Conservation (phyloP, 31 red algal species). For the Odonthalia washingtoniensis region DNA sequence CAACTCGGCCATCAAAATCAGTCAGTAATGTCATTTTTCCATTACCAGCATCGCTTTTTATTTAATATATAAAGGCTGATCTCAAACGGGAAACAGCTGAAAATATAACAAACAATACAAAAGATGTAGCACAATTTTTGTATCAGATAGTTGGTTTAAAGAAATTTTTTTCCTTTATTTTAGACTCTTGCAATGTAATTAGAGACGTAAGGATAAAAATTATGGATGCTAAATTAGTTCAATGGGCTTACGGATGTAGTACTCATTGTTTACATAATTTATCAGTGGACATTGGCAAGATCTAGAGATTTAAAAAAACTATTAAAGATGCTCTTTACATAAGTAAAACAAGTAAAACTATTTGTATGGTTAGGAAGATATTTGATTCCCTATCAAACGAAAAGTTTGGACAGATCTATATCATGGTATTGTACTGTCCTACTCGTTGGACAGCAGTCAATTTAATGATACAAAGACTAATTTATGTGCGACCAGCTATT, state of each 20-base stretch:
- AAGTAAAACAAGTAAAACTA: background rate
- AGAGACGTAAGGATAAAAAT: background rate
- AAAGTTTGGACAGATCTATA: background rate
- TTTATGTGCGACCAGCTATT: background rate
- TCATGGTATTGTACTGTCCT: conserved; percentile 10
- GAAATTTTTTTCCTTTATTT: conserved; percentile 37
- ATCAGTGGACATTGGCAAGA: conserved; percentile 34
- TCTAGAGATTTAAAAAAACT: background rate
- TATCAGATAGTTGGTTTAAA: background rate
- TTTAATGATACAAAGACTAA: background rate
- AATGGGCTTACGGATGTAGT: conserved; percentile 41
- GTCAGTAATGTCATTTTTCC: conserved; percentile 29
- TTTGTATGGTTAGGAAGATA: conserved; percentile 5
- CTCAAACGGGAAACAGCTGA: conserved; percentile 32
- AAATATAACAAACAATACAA: conserved; percentile 16
- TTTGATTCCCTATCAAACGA: conserved; percentile 3
- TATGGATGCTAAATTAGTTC: conserved; percentile 2
- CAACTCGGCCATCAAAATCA: conserved; percentile 33
- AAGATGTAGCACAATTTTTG: background rate
- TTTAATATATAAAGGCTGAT: conserved; percentile 32
- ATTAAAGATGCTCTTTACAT: conserved; percentile 29
- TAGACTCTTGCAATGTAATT: conserved; percentile 39
- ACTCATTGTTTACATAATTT: conserved; percentile 49
- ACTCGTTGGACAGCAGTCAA: conserved; percentile 19
- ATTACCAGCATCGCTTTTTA: background rate